Evolutionary conservation across 441 rosid species (phyloP).

Genomic region (Erysimum cheiri): DNA sequence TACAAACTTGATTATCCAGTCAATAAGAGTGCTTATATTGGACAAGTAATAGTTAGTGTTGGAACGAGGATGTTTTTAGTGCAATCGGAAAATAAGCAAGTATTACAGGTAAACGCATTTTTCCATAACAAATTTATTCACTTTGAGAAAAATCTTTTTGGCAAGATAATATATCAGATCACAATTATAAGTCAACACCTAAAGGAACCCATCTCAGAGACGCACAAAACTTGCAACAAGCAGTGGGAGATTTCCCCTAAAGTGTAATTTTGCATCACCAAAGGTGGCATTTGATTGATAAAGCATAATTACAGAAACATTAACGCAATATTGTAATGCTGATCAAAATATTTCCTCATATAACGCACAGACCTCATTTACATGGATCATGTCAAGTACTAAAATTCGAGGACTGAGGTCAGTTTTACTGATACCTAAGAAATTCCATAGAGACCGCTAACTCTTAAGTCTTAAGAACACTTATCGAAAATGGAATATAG

Average conservation of each 20-base stretch:
- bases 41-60: conserved; percentile 6
- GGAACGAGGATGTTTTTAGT: conserved; percentile 16
- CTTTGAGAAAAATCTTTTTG: neutral
- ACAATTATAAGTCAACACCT: conserved; percentile 17
- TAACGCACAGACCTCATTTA: neutral
- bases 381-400: conserved; percentile 25
- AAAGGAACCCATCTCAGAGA: conserved; percentile 22
- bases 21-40: conserved; percentile 8
- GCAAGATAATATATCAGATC: neutral
- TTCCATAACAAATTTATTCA: neutral
- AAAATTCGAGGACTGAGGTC: conserved; percentile 8
- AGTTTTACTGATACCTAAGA: conserved; percentile 15
- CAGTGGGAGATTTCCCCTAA: neutral
- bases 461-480: neutral
- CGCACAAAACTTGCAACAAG: conserved; percentile 11
- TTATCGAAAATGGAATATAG: neutral
- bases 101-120: neutral
- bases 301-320: neutral
- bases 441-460: neutral
- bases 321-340: neutral
- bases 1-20: conserved; percentile 3
- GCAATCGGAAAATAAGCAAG: conserved; percentile 14
- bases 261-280: neutral
- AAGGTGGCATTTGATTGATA: conserved; percentile 16
- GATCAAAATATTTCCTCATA: neutral